Conservation (phyloP, 306 rosid genomes). For the Quercus aquifolioides region DNA sequence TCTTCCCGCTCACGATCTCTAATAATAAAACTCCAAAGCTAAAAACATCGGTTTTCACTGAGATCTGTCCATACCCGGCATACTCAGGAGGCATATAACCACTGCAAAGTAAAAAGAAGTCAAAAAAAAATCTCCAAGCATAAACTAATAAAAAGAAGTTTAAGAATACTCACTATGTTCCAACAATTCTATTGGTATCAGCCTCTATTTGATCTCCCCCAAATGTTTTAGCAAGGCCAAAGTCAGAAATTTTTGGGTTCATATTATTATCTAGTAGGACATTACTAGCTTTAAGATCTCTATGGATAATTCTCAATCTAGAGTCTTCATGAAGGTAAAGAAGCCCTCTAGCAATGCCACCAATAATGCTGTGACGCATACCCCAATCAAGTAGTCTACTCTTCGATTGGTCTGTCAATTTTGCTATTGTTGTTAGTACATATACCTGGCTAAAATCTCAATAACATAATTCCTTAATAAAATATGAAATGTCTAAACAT, state of each 20-base stretch:
- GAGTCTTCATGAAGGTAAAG: slow-evolving; percentile 15
- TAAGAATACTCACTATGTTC: slow-evolving; percentile 26
- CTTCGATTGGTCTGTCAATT: slow-evolving; percentile 6
- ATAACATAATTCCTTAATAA: too few species aligned
- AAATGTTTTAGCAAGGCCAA: slow-evolving; percentile 36
- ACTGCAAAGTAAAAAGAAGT: too few species aligned
- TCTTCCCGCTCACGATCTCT: too few species aligned
- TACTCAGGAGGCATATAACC: background rate
- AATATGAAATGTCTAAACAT: background rate
- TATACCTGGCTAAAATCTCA: too few species aligned
- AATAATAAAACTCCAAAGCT: too few species aligned
- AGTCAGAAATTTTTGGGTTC: slow-evolving; percentile 38
- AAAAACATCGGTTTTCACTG: too few species aligned
- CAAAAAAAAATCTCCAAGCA: too few species aligned
- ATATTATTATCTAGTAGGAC: background rate
- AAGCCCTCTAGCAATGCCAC: slow-evolving; percentile 34
- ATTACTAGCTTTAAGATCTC: too few species aligned
- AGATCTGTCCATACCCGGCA: too few species aligned
- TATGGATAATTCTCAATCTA: too few species aligned
- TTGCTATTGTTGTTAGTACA: too few species aligned
- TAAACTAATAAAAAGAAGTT: background rate
- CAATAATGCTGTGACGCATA: slow-evolving; percentile 21
- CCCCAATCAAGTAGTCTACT: slow-evolving; percentile 21
- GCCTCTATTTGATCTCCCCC: slow-evolving; percentile 30
- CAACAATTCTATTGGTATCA: slow-evolving; percentile 33